Base-by-base conservation (phyloP, 345 rosid genomes). In the Iberis pinnata region DNA sequence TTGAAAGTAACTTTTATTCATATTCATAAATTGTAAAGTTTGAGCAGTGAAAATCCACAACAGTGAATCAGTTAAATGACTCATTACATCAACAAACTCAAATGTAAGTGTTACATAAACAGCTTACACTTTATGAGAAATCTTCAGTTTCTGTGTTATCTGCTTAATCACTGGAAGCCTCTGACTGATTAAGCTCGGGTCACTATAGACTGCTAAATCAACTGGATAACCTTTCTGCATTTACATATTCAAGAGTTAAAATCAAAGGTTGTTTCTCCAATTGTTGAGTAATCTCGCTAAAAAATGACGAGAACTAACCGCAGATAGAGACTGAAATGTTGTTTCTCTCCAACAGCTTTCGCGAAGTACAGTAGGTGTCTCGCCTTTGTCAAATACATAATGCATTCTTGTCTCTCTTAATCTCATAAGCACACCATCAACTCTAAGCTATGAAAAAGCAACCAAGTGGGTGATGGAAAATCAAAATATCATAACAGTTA, bases 271-370 rank as follows among this genome's bases (percentile, higher is more conserved):
- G 31, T 4, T 27, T n/a, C n/a, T 27, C 7, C 3, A 27, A 27
- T 27, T 27, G 32, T 27, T 27, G 2, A 4, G 7, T 33, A 20
- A 29, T n/a, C n/a, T 57, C 32, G 12, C 47, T 50, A 33, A 31
- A 7, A 45, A 26, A 18, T 36, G 44, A 45, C 29, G 33, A 29
- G 33, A 41, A 84, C 80, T 76, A 70, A 83, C 97, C 31, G 82
- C 77, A 71, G 97, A 67, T 43, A 85, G 65, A 56, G 86, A 80
- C 61, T 81, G 65, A 60, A 83, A 80, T 6, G 84, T 83, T 29
- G 83, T 76, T 80, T 92, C 95, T 70, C 93, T 88, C 95, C 98
- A 88, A 75, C 97, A 81, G 75, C 65, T 72, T 68, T 92, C 95
- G 49, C 84, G 86, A 55, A 88, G 87, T 76, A 88, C 75, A 60